Conservation (phyloP, 2,329 filamentous ascomycete genomes). For the Lecanicillium sp. region DNA sequence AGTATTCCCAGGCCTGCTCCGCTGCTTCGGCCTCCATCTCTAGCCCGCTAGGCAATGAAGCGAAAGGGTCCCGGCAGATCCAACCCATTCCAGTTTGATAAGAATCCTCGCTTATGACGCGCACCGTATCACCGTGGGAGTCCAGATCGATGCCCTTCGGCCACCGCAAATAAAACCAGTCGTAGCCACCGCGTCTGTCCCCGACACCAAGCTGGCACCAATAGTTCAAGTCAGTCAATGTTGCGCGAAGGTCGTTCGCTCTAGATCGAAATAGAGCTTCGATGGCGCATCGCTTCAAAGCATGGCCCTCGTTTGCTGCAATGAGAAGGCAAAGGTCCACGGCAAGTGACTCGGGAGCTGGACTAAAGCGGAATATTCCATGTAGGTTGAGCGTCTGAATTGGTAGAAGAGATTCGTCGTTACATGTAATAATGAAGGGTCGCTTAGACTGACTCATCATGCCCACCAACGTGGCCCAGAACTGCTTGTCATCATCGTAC, state of each 20-base stretch:
- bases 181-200: constrained; percentile 76
- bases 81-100: constrained; percentile 74
- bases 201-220: constrained; percentile 97
- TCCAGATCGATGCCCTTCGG: constrained; percentile 65
- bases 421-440: constrained; percentile 93
- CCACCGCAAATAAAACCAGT: constrained; percentile 81
- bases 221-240: constrained; percentile 78
- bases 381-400: constrained; percentile 68
- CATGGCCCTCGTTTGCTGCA: constrained; percentile 83
- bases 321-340: constrained; percentile 75
- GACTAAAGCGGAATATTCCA: constrained; percentile 70
- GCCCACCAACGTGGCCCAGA: constrained; percentile 75
- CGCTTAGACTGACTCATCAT: constrained; percentile 80
- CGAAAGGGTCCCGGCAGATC: constrained; percentile 54
- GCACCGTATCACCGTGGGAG: constrained; percentile 56
- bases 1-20: constrained; percentile 58
- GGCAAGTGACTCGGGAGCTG: constrained; percentile 59
- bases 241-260: constrained; percentile 66
- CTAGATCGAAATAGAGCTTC: constrained; percentile 63
- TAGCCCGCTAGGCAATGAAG: constrained; percentile 23
- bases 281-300: constrained; percentile 60
- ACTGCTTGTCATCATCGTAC: constrained; percentile 92
- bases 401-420: constrained; percentile 77
- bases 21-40: constrained; percentile 55
- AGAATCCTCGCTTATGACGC: constrained; percentile 75